These are phyloP conservation scores for Flagelloscypha sp. DNA, from an alignment of 768 basidiomycete species.

Conservation along the genomic window DNA sequence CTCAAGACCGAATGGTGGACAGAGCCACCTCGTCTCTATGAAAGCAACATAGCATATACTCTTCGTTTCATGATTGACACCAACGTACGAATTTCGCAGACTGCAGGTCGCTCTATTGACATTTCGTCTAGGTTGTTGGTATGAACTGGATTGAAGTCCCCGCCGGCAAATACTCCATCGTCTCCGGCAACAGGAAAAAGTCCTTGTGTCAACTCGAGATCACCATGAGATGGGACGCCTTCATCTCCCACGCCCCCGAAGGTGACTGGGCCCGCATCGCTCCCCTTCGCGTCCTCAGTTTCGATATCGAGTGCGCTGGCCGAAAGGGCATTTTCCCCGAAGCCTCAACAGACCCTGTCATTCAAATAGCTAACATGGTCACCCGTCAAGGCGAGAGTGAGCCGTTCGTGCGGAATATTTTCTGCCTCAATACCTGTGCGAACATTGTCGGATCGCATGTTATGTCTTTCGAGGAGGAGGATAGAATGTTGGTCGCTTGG, in stretches of 20 bases:
- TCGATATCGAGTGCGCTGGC: conserved; percentile 99
- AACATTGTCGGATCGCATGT: conserved; percentile 99
- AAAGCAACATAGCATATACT: conserved; percentile 89
- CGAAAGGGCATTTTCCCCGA: conserved; percentile 97
- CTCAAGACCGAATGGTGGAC: too few species aligned
- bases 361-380: conserved; percentile 99
- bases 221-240: conserved; percentile 67
- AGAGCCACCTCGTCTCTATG: conserved; percentile 61
- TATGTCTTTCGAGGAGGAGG: conserved; percentile 70
- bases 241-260: conserved; percentile 88
- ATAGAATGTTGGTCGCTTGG: conserved; percentile 73
- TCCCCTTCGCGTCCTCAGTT: conserved; percentile 88
- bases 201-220: conserved; percentile 91
- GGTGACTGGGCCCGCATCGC: conserved; percentile 89
- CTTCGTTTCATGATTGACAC: conserved; percentile 98
- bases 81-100: conserved; percentile 43
- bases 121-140: conserved; percentile 64
- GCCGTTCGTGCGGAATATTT: conserved; percentile 94
- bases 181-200: conserved; percentile 47
- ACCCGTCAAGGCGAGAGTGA: conserved; percentile 93
- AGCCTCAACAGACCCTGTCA: conserved; percentile 82
- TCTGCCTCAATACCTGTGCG: conserved; percentile 90
- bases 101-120: not conserved
- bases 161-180: conserved; percentile 67
- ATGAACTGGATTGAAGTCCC: conserved; percentile 99